These are phyloP conservation scores for Teratosphaeria gauchensis DNA, from an alignment of 2,329 filamentous ascomycete genomes.

Conservation along the genomic window DNA sequence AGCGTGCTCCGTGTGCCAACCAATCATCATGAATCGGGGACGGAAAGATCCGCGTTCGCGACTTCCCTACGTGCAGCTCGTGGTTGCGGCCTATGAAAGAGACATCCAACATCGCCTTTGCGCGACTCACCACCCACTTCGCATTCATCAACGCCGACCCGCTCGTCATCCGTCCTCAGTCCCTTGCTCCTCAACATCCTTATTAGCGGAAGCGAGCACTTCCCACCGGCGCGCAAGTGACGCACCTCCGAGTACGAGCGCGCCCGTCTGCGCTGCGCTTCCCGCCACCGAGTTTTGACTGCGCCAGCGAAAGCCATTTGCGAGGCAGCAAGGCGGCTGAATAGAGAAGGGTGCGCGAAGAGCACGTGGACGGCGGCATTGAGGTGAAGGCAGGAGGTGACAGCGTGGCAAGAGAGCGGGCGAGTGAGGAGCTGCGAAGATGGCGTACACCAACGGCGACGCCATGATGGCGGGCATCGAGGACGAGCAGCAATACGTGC, in stretches of 20 bases:
- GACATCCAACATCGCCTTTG: not conserved
- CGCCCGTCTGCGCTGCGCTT: constrained; percentile 5
- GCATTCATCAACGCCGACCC: not conserved
- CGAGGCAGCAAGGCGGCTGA: not conserved
- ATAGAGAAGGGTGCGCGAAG: not conserved
- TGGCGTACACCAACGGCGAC: constrained; percentile 9
- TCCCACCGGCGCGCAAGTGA: not conserved
- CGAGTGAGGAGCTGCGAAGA: constrained; percentile 1
- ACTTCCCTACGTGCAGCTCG: not conserved
- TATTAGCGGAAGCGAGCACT: not conserved
- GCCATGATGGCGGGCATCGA: constrained; percentile 11
- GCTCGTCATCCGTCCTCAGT: not conserved
- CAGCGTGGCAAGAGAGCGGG: not conserved
- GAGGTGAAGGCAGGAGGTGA: not conserved
- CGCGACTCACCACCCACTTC: not conserved
- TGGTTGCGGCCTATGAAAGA: not conserved
- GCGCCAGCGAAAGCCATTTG: not conserved
- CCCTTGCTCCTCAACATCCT: not conserved
- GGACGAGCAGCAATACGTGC: constrained; percentile 6
- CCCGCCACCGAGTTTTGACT: constrained; percentile 2
- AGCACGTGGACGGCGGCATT: not conserved
- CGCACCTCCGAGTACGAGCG: not conserved
- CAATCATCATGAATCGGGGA: not conserved
- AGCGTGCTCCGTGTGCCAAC: not conserved
- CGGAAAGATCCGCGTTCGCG: not conserved